Evolutionary conservation across 345 rosid species (phyloP), one percentile per base, ranked within the genome.

Genomic region (Gossypium thurberi): DNA sequence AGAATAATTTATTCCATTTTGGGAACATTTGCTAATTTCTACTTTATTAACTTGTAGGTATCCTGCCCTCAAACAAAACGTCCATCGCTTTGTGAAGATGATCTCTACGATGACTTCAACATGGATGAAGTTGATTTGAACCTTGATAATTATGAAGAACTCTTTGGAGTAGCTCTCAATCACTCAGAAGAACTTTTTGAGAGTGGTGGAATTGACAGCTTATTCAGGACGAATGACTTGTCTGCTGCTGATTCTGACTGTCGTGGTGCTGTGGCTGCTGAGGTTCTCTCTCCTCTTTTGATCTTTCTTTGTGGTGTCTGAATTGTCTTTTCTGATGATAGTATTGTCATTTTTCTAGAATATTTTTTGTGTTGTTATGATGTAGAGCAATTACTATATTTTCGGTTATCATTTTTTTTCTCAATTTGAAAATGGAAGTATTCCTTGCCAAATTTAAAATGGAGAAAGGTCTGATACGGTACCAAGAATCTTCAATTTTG

Each of bases 121-220:
- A 89, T 89, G 89, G 92, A 90, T 82, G 97, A 92, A 78, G 71
- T 92, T 79, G 96, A 88, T 75, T 77, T 95, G 87, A 89, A 81
- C 77, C 82, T 91, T 62, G 98, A 95, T 81, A 88, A 91, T 79
- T 92, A 92, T 79, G 98, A 92, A 76, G 98, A 95, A 79, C 96
- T 95, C 69, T 95, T 95, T 73, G 96, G 98, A 14, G 78, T 82
- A 18, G 81, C 96, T 66, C 89, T 92, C 37, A 89, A 87, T 81
- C 78, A 90, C 58, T 80, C 94, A 4, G 96, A 89, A 76, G 90
- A 87, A 81, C 88, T 93, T 58, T 79, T 96, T 77, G 96, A 88
- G 78, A 87, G 89, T 80, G 90, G 88, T 70, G 98, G 98, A 51
- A 82, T 96, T 5, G 96, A 87, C 62, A 87, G 97, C 85, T 84